phyloP scores from a whole-genome alignment of 768 basidiomycete genomes.

The Gloeopeniophorella convolvens region DNA sequence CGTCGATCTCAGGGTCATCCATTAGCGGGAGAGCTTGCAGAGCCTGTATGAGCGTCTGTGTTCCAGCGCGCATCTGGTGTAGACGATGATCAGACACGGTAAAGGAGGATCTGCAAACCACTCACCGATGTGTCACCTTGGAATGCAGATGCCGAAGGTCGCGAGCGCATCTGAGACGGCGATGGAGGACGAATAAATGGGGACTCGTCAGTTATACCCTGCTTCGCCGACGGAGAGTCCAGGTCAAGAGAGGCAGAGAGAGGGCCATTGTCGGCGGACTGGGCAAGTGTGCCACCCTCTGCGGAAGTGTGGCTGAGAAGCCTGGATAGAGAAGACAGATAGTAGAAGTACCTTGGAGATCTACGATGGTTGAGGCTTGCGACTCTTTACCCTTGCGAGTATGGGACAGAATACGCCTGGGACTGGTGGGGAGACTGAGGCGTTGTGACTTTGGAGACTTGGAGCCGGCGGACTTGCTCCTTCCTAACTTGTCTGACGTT shows the following conservation, averaged over 20 bases:
- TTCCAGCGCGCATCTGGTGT: slow-evolving; percentile 75
- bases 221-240: slow-evolving; percentile 9
- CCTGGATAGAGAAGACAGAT: not conserved
- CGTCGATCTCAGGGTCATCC: slow-evolving; percentile 61
- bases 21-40: slow-evolving; percentile 80
- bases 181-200: slow-evolving; percentile 73
- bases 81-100: slow-evolving; percentile 9
- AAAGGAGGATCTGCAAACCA: slow-evolving; percentile 15
- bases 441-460: slow-evolving; percentile 22
- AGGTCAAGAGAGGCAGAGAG: slow-evolving; percentile 1
- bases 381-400: slow-evolving; percentile 46
- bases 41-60: slow-evolving; percentile 85
- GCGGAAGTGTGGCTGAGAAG: not conserved
- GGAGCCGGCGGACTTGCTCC: slow-evolving; percentile 33
- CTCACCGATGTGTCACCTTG: slow-evolving; percentile 68
- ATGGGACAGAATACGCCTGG: slow-evolving; percentile 50
- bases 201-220: slow-evolving; percentile 39
- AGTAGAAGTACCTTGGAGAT: slow-evolving; percentile 14
- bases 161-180: slow-evolving; percentile 41
- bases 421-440: slow-evolving; percentile 30
- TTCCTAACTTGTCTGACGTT: slow-evolving; percentile 61
- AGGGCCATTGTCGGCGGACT: not conserved
- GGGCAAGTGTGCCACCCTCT: not conserved
- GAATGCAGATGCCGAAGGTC: slow-evolving; percentile 47
- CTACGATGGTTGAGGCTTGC: slow-evolving; percentile 33